These are phyloP conservation scores for Colletotrichum liriopes DNA, from an alignment of 2,329 filamentous ascomycete species.

Conservation along the genomic window DNA sequence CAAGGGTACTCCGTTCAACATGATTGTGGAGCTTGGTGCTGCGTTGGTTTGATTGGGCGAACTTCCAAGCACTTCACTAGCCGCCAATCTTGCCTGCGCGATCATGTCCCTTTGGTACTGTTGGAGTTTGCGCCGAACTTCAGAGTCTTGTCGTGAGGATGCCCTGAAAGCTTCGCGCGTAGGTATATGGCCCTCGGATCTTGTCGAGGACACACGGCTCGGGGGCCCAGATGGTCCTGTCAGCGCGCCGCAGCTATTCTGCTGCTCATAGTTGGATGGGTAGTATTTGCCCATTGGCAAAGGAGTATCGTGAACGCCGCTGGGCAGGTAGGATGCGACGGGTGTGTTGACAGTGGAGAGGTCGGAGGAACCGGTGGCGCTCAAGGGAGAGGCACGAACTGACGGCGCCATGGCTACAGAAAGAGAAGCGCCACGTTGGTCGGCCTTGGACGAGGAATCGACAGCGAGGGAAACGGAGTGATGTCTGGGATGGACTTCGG, in stretches of 20 bases:
- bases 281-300: constrained; percentile 76
- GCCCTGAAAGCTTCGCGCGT: constrained; percentile 38
- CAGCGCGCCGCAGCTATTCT: constrained; percentile 47
- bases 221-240: constrained; percentile 33
- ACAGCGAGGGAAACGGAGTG: constrained; percentile 53
- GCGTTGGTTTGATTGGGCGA: constrained; percentile 46
- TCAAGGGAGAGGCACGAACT: constrained; percentile 25
- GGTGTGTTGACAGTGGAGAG: constrained; percentile 57
- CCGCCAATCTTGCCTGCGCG: constrained; percentile 67
- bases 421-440: constrained; percentile 15
- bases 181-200: constrained; percentile 46
- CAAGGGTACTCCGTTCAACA: constrained; percentile 54
- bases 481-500: constrained; percentile 58
- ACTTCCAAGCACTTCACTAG: constrained; percentile 51
- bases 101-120: constrained; percentile 76
- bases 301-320: constrained; percentile 62
- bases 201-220: constrained; percentile 29
- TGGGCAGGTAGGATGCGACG: constrained; percentile 67
- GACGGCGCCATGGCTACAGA: constrained; percentile 42
- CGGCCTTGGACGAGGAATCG: constrained; percentile 44
- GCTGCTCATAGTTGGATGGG: constrained; percentile 72
- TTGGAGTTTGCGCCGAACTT: constrained; percentile 66
- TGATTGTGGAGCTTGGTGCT: constrained; percentile 49
- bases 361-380: constrained; percentile 43
- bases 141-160: constrained; percentile 59